Evolutionary conservation across 345 rosid species (phyloP), one percentile per base, ranked within the genome.

Genomic region (Eucalyptus erythrocorys): DNA sequence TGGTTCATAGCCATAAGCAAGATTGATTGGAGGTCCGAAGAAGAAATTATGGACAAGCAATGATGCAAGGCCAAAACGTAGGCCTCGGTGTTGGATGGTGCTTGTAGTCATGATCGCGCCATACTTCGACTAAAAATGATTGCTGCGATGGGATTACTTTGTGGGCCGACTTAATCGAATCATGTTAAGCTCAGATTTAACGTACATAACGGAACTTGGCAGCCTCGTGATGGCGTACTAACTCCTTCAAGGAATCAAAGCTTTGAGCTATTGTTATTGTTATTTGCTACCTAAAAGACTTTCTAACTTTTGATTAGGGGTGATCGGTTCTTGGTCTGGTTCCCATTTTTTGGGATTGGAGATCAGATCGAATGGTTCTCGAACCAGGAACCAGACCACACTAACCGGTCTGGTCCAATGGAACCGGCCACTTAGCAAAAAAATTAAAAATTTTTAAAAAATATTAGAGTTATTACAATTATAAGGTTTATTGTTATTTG

Each of bases 361-460:
- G 1, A 51, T 26, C 0, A 0, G 2, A 7, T 26, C 1, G 0
- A 51, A 51, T 19, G 26, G 57, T 51, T 51, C 57, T 51, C 10
- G 0, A 51, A 3, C 24, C 0, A 51, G 0, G 10, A 51, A 51
- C 26, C 2, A 3, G 0, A 19, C 57, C 26, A 6, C 24, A 51
- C 57, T 51, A 51, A 51, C 0, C 2, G 2, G 5, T 51, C 0
- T 1, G 0, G 26, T 19, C 2, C 1, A 51, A 51, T 51, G 57
- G 2, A 7, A 19, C 0, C 1, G 1, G 24, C 26, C 26, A 51
- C 57, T 7, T 19, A 7, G 55, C 55, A 50, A 50, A 49, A 48
- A 5, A 0, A 0, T n/a, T n/a, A n/a, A n/a, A n/a, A n/a, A n/a
- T n/a, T n/a, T n/a, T n/a, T n/a, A n/a, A n/a, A n/a, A n/a, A n/a